Percentiles rank a stretch among this genome's conserved stretches.
Conservation (phyloP, 495 filamentous ascomycete genomes). For the Aspergillus avenaceus region DNA sequence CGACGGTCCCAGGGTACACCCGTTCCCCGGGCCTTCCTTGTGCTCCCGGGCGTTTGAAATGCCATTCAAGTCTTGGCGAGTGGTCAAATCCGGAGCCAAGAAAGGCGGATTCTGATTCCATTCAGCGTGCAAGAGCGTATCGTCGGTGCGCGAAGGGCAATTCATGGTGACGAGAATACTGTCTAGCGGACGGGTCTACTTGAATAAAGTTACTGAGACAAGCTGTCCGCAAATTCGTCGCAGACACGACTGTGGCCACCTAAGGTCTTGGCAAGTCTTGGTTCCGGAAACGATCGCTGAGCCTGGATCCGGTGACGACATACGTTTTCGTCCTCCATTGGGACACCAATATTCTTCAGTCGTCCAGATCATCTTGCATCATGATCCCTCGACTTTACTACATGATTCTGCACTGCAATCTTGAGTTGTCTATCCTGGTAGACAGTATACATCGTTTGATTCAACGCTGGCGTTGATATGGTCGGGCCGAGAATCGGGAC, state of each 20-base stretch:
- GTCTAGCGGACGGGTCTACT: neutral
- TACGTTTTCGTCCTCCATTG: neutral
- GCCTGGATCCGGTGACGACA: neutral
- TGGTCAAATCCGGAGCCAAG: constrained; percentile 51
- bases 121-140: constrained; percentile 39
- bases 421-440: too few relatives aligned
- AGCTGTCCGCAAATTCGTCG: neutral
- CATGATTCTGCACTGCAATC: too few relatives aligned
- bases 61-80: constrained; percentile 56
- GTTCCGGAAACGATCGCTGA: neutral
- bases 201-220: neutral
- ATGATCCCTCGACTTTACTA: too few relatives aligned
- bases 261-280: neutral
- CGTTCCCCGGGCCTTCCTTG: constrained; percentile 5
- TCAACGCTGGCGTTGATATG: neutral
- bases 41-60: constrained; percentile 23
- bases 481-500: neutral
- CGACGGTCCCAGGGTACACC: neutral
- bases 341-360: neutral
- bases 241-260: neutral
- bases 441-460: too few relatives aligned
- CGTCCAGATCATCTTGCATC: neutral
- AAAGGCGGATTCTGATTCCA: constrained; percentile 53
- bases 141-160: constrained; percentile 53
- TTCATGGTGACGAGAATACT: constrained; percentile 39